Base-by-base conservation (phyloP, 164 flowering plant genomes). In the Vitis cinerea region DNA sequence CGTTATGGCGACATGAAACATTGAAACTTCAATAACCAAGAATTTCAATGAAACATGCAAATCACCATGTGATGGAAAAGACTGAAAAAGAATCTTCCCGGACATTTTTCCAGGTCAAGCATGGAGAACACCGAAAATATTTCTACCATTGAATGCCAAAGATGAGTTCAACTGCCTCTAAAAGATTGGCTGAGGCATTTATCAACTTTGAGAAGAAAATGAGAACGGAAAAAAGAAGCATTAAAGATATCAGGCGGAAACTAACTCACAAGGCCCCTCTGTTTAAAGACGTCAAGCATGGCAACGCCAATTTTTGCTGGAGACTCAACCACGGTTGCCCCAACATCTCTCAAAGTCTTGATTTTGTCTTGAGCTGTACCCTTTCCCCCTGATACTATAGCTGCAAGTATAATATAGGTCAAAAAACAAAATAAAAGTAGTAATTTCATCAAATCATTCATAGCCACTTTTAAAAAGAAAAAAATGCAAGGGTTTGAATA, bases 281-380 rank as follows among this genome's bases (percentile, higher is more conserved):
- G 82, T 70, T 88, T 83, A 76, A 88, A 88, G 52, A 79, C 78
- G 1, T 86, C 88, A 50, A 80, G 80, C 92, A 88, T 88, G 11
- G 88, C 78, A 7, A 68, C 44, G 27, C 90, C 92, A 51, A 86
- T 88, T 75, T 86, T 84, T 11, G 90, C 92, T n/a, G 92, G 92
- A 64, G 92, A 88, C 73, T 88, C 92, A 0, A 86, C 90, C 51
- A 88, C 92, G 1, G 88, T 85, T 8, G 78, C 91, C 50, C 91
- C 91, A 48, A 82, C 88, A 76, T 80, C 91, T 60, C 83, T 78
- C 0, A 87, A 83, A 53, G 86, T 83, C 78, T 85, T 88, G 75
- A 88, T 88, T 68, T 88, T 88, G 82, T 88, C 92, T 70, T 86
- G 92, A 59, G 92, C 90, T 15, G 92, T 86, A 50, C 90, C 92